These are phyloP conservation scores for Penicillium sp. DNA, from an alignment of 2,329 filamentous ascomycete species.

Conservation along the genomic window DNA sequence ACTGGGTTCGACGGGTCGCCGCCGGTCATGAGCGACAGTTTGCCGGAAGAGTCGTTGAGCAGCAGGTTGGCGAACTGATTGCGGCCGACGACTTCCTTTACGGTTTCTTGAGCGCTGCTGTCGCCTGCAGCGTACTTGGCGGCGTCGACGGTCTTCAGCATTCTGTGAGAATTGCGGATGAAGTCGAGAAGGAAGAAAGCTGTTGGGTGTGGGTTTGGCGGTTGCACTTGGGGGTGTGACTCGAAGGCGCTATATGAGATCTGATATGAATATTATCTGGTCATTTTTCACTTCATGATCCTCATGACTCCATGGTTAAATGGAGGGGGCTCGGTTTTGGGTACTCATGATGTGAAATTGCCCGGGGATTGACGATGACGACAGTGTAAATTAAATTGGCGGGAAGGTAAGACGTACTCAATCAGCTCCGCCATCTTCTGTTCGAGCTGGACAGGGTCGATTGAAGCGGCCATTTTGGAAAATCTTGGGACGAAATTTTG, in stretches of 20 bases:
- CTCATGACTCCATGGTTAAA: not conserved
- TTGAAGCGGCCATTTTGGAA: constrained; percentile 13
- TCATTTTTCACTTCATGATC: not conserved
- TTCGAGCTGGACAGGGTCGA: constrained; percentile 16
- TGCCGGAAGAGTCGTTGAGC: constrained; percentile 28
- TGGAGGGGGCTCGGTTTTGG: not conserved
- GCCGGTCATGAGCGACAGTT: constrained; percentile 31
- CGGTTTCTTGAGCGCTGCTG: constrained; percentile 7
- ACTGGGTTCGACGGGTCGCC: constrained; percentile 23
- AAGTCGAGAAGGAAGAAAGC: constrained; percentile 64
- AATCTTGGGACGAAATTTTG: not conserved
- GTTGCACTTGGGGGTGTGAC: constrained; percentile 34
- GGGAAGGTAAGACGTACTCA: constrained; percentile 17
- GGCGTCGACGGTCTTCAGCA: constrained; percentile 24
- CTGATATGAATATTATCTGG: not conserved
- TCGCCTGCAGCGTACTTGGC: constrained; percentile 26
- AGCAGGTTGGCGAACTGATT: constrained; percentile 29
- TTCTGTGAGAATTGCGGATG: constrained; percentile 65
- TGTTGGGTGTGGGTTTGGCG: constrained; percentile 28
- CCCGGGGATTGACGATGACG: not conserved
- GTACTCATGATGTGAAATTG: not conserved
- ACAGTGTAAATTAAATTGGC: not conserved
- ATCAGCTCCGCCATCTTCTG: constrained; percentile 28
- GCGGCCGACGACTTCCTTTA: constrained; percentile 28
- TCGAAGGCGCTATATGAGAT: constrained; percentile 28